Conservation (phyloP, 139 green algal genomes). For the Parachlorella kessleri region DNA sequence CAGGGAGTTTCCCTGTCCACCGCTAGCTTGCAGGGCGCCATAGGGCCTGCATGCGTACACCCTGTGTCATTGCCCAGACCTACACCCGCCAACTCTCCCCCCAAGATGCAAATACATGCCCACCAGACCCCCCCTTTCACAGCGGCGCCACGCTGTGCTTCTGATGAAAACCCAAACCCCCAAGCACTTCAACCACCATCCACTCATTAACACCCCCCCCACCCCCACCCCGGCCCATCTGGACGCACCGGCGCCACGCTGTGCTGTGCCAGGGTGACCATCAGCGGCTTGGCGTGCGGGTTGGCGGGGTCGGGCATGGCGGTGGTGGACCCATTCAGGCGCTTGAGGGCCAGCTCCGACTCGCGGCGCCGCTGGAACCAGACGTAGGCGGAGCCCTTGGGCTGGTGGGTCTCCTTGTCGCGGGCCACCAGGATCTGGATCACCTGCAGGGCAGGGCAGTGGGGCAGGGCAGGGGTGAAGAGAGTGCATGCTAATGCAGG, state of each 20-base stretch:
- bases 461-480: background rate
- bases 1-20: no score
- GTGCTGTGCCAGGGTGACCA: background rate
- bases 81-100: no score
- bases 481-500: no score
- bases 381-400: constrained; percentile 21
- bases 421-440: constrained; percentile 13
- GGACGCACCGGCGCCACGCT: background rate
- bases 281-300: background rate
- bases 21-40: no score
- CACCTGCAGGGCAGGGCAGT: background rate
- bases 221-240: background rate
- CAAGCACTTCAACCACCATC: no score
- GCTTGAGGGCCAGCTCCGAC: background rate
- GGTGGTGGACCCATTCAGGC: background rate
- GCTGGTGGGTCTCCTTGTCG: constrained; percentile 9
- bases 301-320: background rate
- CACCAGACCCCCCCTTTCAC: no score
- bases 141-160: no score
- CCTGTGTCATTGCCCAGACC: no score
- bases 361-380: constrained; percentile 17
- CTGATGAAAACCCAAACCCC: no score
- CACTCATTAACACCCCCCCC: no score
- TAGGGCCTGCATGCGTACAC: no score
- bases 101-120: no score